Conservation (phyloP, 2,329 filamentous ascomycete species). For the Eutypella sp. region DNA sequence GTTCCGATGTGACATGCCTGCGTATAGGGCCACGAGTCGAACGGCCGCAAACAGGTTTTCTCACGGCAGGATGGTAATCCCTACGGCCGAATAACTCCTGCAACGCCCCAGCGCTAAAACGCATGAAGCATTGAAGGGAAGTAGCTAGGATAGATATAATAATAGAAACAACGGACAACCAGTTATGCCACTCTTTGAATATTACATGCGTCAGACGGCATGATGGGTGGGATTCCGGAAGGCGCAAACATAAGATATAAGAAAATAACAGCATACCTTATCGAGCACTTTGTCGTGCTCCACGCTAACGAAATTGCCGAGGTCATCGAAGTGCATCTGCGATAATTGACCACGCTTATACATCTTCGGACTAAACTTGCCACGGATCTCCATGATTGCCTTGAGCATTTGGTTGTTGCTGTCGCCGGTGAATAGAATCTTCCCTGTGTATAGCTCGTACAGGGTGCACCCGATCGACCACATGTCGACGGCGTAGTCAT, state of each 20-base stretch:
- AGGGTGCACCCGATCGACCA: conserved; percentile 98
- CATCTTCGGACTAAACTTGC: conserved; percentile 84
- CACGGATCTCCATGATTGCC: conserved; percentile 91
- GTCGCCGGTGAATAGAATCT: conserved; percentile 90
- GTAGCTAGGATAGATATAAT: neutral
- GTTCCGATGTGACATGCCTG: too few relatives aligned
- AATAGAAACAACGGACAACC: conserved; percentile 4
- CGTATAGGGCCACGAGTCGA: too few relatives aligned
- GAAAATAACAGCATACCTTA: conserved; percentile 50
- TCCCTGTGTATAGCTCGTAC: conserved; percentile 95
- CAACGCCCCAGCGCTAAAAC: neutral
- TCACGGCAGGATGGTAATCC: neutral
- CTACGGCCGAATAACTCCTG: neutral
- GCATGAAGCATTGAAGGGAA: neutral
- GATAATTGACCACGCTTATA: conserved; percentile 77
- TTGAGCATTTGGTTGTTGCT: conserved; percentile 99
- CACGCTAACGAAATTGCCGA: conserved; percentile 76
- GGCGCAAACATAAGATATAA: conserved; percentile 11
- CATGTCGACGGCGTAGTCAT: conserved; percentile 91
- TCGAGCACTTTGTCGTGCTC: conserved; percentile 85
- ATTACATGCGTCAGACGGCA: conserved; percentile 5
- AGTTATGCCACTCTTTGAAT: too few relatives aligned
- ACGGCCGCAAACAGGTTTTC: too few relatives aligned
- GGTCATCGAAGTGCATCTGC: conserved; percentile 75
- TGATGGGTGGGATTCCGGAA: conserved; percentile 6